These are phyloP conservation scores for Lentinula sp. DNA, from an alignment of 768 basidiomycete species.

Conservation along the genomic window DNA sequence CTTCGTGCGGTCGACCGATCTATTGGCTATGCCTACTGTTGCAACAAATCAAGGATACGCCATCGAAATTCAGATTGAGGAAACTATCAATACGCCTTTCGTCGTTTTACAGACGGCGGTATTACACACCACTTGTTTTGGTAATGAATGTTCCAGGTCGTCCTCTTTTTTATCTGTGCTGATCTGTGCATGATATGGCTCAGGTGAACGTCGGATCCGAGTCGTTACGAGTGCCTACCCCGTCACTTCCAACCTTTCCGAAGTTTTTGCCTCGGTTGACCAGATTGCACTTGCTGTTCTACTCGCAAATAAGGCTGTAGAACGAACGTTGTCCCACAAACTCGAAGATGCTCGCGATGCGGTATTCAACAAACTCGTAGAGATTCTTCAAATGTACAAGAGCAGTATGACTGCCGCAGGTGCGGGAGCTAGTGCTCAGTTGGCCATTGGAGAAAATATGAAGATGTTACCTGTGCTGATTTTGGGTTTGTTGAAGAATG, in stretches of 20 bases:
- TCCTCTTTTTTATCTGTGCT: not conserved
- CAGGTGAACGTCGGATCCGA: conserved; percentile 82
- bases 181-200: not conserved
- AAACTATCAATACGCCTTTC: conserved; percentile 83
- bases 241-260: conserved; percentile 81
- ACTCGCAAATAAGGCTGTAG: conserved; percentile 89
- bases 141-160: conserved; percentile 24
- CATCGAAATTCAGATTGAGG: conserved; percentile 94
- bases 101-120: conserved; percentile 95
- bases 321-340: conserved; percentile 78
- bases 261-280: conserved; percentile 86
- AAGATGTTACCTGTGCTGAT: conserved; percentile 90
- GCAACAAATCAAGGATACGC: conserved; percentile 94
- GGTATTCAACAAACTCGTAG: conserved; percentile 77
- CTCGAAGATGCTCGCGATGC: conserved; percentile 86
- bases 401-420: conserved; percentile 93
- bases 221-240: conserved; percentile 86
- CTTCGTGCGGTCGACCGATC: conserved; percentile 95
- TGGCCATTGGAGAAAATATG: conserved; percentile 90
- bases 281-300: conserved; percentile 82
- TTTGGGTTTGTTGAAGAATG: conserved; percentile 92
- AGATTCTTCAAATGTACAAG: conserved; percentile 86
- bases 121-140: conserved; percentile 90
- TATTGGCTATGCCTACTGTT: conserved; percentile 94
- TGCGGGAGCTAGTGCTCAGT: conserved; percentile 88